Percentiles rank a stretch among this genome's conserved stretches.
Conservation (phyloP, 1,284 basidiomycete species). For the Malassezia sympodialis region DNA sequence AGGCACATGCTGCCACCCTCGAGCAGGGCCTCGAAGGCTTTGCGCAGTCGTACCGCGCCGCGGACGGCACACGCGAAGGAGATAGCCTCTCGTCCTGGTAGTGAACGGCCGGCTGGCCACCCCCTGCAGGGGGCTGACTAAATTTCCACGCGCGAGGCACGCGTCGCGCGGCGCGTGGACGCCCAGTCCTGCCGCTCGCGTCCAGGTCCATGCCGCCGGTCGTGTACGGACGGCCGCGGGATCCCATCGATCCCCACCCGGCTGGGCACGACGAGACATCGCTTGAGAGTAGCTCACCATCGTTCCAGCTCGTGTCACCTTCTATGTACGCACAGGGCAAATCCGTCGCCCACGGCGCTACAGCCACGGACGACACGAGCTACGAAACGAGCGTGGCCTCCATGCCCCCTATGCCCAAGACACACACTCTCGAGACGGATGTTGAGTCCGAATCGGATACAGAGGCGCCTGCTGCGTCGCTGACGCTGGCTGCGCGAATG, state of each 20-base stretch:
- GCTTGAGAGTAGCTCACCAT: constrained; percentile 7
- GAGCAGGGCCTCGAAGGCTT: constrained; percentile 84
- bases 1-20: constrained; percentile 61
- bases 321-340: neutral
- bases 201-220: neutral
- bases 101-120: neutral
- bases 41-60: constrained; percentile 66
- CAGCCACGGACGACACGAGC: constrained; percentile 9
- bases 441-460: constrained; percentile 7
- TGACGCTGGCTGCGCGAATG: neutral
- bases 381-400: constrained; percentile 17
- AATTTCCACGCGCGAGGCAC: neutral
- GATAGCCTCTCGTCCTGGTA: neutral
- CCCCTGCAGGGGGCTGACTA: neutral
- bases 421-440: constrained; percentile 12
- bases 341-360: neutral
- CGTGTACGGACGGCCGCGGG: constrained; percentile 6
- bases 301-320: constrained; percentile 14
- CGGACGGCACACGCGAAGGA: constrained; percentile 19
- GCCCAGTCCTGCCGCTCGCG: neutral
- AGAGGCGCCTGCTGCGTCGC: neutral
- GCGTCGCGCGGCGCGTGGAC: constrained; percentile 5
- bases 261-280: neutral
- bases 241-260: neutral
- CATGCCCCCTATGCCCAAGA: neutral